Base-by-base conservation (phyloP, 495 filamentous ascomycete species). In the Rhypophila decipiens region DNA sequence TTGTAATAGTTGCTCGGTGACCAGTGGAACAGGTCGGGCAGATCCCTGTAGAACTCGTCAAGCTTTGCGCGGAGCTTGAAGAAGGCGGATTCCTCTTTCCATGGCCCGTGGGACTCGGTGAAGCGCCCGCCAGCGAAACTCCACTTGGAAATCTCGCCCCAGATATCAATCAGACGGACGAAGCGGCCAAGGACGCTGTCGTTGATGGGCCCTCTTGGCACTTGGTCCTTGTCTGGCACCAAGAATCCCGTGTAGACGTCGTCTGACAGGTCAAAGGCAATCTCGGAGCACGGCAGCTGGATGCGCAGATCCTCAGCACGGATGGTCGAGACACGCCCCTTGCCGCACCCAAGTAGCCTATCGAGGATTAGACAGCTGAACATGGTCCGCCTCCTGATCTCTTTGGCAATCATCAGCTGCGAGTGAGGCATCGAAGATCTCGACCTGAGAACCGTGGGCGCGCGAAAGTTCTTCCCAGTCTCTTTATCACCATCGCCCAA, bases 331-430 rank as follows among this genome's bases (percentile, higher is more conserved):
- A 83, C 80, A 7, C 87, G 76, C 49, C 83, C 82, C 55, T 86
- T 84, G 20, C 87, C 87, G 55, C 83, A 87, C 43, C 83, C 81
- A 24, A 93, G 65, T 58, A 86, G 84, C 12, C 87, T 78, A 59
- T 95, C 88, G 50, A 94, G 75, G 43, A 91, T 81, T 53, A 90
- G 86, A 51, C 86, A 88, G 46, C 87, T 87, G 76, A 87, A 95
- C 61, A 91, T 88, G 4, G 88, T 91, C 21, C 88, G 82, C 27
- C 88, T 78, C 56, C 80, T 76, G 13, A 88, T 79, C 64, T 95
- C 88, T 55, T 84, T 84, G 7, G 82, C 71, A 31, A 88, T 82
- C 29, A 83, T 72, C 29, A 76, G 69, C 39, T 85, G 77, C 24
- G 37, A 47, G 20, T 46, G 52, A 10, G 52, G 56, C 42, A 60